Evolutionary conservation across 768 basidiomycete species (phyloP).

Genomic region (Suillus plorans): DNA sequence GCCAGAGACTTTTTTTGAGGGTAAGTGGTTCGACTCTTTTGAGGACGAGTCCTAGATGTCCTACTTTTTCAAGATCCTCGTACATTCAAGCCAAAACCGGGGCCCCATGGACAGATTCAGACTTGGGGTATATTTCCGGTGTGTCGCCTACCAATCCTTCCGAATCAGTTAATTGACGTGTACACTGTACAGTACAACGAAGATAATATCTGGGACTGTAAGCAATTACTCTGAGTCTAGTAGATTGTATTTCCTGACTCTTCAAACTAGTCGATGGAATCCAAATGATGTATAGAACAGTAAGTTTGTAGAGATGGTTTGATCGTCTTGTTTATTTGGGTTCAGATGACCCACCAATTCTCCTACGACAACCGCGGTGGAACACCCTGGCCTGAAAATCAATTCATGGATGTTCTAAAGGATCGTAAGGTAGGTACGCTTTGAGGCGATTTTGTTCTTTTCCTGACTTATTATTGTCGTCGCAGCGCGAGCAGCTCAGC

Average conservation of each 20-base stretch:
- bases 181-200: conserved; percentile 22
- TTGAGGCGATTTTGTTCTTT: neutral
- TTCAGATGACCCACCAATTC: conserved; percentile 21
- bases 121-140: conserved; percentile 32
- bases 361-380: conserved; percentile 6
- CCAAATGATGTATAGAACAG: conserved; percentile 13
- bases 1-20: conserved; percentile 26
- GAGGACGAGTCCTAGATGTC: conserved; percentile 13
- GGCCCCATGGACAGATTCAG: conserved; percentile 28
- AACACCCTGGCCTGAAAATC: conserved; percentile 21
- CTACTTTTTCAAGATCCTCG: conserved; percentile 8
- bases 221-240: neutral
- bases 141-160: neutral
- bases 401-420: conserved; percentile 25
- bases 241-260: conserved; percentile 10
- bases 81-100: conserved; percentile 12
- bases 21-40: conserved; percentile 11
- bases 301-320: neutral
- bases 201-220: conserved; percentile 20
- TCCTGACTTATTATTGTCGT: conserved; percentile 5
- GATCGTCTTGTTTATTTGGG: conserved; percentile 3
- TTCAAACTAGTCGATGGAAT: conserved; percentile 9
- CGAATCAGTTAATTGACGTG: neutral
- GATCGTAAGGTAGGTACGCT: conserved; percentile 22
- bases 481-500: conserved; percentile 20